phyloP scores from a whole-genome alignment of 1,139 yeast species.

The Kluyveromyces sp. region DNA sequence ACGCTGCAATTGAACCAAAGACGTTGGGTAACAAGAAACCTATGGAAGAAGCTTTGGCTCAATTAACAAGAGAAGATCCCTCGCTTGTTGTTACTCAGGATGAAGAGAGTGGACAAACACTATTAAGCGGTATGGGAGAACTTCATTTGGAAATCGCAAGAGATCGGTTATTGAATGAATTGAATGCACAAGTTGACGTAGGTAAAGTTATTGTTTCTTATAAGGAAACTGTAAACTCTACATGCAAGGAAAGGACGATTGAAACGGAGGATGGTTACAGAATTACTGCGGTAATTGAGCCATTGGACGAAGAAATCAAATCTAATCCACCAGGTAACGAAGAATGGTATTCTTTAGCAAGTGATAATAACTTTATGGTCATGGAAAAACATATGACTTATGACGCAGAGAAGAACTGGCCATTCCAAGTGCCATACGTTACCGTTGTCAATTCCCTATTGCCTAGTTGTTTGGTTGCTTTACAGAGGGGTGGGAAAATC shows the following conservation, averaged over 20 bases:
- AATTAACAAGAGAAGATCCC: conserved; percentile 76
- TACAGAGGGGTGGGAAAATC: conserved; percentile 71
- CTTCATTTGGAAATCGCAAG: conserved; percentile 82
- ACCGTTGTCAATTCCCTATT: conserved; percentile 45
- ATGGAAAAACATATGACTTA: conserved; percentile 27
- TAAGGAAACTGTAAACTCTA: conserved; percentile 56
- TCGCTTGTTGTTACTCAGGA: conserved; percentile 59
- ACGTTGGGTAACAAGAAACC: conserved; percentile 71
- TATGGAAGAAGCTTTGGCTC: conserved; percentile 59
- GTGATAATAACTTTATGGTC: conserved; percentile 33
- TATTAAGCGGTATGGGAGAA: conserved; percentile 94
- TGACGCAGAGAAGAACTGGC: conserved; percentile 36
- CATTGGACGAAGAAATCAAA: conserved; percentile 33
- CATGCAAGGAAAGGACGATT: conserved; percentile 18
- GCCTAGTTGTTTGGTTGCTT: conserved; percentile 60
- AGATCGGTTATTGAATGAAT: conserved; percentile 67
- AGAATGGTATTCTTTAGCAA: conserved; percentile 34
- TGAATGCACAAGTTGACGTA: conserved; percentile 73
- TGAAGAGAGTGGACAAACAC: conserved; percentile 82
- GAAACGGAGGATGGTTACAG: conserved; percentile 25
- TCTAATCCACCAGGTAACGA: conserved; percentile 17
- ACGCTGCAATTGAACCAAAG: conserved; percentile 74
- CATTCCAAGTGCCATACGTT: conserved; percentile 39
- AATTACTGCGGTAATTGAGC: conserved; percentile 40
- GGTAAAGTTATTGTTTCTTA: conserved; percentile 84